A percentile compares a stretch with the other conserved stretches of the same genome.
Conservation (phyloP, 345 rosid genomes). For the Theobroma cacao region DNA sequence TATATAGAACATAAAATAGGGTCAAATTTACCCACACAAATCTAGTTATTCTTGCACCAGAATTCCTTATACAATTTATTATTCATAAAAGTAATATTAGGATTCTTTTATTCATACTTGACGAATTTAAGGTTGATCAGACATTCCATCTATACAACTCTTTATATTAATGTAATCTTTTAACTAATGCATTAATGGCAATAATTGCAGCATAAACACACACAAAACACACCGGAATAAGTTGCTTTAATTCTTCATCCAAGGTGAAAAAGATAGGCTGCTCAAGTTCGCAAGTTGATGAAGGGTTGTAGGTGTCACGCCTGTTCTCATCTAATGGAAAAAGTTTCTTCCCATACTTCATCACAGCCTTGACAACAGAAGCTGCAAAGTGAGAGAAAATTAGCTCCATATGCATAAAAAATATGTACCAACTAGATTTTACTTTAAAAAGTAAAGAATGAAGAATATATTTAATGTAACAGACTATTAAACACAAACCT, state of each 20-base stretch:
- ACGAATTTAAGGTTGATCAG: not conserved
- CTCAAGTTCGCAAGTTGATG: constrained; percentile 40
- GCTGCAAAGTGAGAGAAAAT: constrained; percentile 48
- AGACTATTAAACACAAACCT: constrained; percentile 35
- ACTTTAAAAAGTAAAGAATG: not conserved
- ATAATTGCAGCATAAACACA: not conserved
- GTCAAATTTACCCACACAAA: not conserved
- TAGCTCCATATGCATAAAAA: constrained; percentile 5
- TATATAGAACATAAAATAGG: not conserved
- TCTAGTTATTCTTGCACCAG: not conserved
- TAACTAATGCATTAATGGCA: not conserved
- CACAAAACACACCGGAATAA: constrained; percentile 56
- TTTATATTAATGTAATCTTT: not conserved
- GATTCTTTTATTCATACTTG: not conserved
- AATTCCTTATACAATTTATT: not conserved
- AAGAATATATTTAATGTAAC: not conserved
- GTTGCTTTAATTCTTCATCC: constrained; percentile 66
- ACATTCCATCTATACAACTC: not conserved
- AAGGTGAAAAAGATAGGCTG: constrained; percentile 42
- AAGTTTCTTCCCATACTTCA: constrained; percentile 82
- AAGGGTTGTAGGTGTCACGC: constrained; percentile 63
- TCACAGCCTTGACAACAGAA: constrained; percentile 83
- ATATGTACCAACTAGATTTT: not conserved
- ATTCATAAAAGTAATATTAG: not conserved
- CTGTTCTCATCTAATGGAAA: constrained; percentile 68